Base-by-base conservation (phyloP, 179 eudicot species). In the Beta lomatogona region DNA sequence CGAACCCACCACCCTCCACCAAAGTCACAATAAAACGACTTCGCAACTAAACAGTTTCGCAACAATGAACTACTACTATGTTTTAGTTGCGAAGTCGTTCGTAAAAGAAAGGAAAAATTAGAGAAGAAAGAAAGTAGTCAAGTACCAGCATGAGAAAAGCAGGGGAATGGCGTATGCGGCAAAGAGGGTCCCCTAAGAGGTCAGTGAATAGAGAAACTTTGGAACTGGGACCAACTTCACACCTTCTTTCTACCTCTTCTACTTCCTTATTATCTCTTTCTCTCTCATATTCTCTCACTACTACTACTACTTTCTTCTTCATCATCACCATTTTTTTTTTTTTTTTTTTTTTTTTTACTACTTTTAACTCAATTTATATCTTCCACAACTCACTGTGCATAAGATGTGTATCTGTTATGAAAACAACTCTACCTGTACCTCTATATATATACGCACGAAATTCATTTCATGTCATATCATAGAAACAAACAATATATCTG, bases 121-220 rank as follows among this genome's bases (percentile, higher is more conserved):
- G 21, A 36, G 41, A 36, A 36, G 41, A 36, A 36, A 36, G 41
- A 3, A 36, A 2, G 4, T 46, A 63, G 21, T 6, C 8, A 10
- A 4, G 8, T 87, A 94, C 98, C 86, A 95, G 96, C 99, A 95
- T 95, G 88, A 91, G 92, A 87, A 82, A 92, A 78, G 89, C 87
- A 60, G 99, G 99, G 80, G 98, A 91, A 74, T 94, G 82, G 83
- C 99, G 97, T 52, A 95, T 90, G 73, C 99, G 84, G 88, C 98
- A 95, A 77, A 95, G 87, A 19, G 99, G 99, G 85, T 95, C 99
- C 21, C 99, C 98, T n/a, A 95, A 75, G 48, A 90, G 92, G 78
- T 95, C 89, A 78, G 98, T 91, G 86, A 87, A 94, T 77, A 95
- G 90, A 11, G 93, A 89, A 66, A 94, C 82, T 77, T 90, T 87